Evolutionary conservation across 1,139 yeast genomes (phyloP).

Genomic region (Blastobotrys aristatus): DNA sequence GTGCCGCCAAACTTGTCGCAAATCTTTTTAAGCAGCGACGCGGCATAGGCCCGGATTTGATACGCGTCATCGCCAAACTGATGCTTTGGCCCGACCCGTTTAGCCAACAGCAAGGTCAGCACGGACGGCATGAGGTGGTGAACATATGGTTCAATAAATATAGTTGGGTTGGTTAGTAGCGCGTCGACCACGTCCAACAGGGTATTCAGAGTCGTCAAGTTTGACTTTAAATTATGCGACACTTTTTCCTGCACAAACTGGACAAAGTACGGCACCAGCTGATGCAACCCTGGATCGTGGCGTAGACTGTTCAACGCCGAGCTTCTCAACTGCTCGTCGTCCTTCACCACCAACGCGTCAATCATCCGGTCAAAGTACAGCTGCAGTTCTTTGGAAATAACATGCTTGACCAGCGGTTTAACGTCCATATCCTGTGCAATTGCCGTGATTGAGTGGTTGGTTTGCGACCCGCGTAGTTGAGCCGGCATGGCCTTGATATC

Average conservation of each 20-base stretch:
- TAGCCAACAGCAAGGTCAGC: conserved; percentile 81
- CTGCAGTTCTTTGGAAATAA: conserved; percentile 88
- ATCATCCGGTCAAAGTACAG: conserved; percentile 89
- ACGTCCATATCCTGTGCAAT: conserved; percentile 59
- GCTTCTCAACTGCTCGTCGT: conserved; percentile 55
- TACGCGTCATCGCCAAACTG: conserved; percentile 29
- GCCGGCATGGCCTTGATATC: conserved; percentile 39
- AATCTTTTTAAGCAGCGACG: conserved; percentile 72
- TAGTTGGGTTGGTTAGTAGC: conserved; percentile 73
- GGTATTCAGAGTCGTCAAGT: conserved; percentile 67
- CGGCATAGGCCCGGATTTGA: conserved; percentile 77
- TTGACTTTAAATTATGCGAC: conserved; percentile 70
- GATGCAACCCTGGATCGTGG: conserved; percentile 95
- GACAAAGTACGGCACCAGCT: conserved; percentile 90
- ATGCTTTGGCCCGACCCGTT: conserved; percentile 65
- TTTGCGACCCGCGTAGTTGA: conserved; percentile 40
- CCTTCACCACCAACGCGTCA: conserved; percentile 56
- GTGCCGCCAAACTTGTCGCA: conserved; percentile 77
- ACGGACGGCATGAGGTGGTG: conserved; percentile 97
- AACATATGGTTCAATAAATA: conserved; percentile 91
- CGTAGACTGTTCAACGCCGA: conserved; percentile 83
- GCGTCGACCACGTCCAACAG: conserved; percentile 90
- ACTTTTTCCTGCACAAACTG: conserved; percentile 96
- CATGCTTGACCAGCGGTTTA: conserved; percentile 94
- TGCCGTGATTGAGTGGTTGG: conserved; percentile 33